These are phyloP conservation scores for Aspergillus carbonarius DNA, from an alignment of 2,329 filamentous ascomycete species.

Conservation along the genomic window DNA sequence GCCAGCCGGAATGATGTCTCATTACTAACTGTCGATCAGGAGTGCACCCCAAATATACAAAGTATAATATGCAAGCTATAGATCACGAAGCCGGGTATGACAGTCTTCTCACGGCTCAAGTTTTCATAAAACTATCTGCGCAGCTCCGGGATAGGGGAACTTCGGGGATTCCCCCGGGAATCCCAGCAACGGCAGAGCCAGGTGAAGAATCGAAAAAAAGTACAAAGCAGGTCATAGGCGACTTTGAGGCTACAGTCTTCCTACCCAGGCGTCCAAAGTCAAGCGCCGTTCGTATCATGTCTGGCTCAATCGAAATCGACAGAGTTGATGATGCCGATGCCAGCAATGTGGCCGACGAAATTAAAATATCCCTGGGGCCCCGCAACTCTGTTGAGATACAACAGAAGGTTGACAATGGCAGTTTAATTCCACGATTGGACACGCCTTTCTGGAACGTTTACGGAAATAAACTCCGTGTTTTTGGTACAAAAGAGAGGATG, in stretches of 20 bases:
- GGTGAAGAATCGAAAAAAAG: neutral
- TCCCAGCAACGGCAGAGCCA: no score
- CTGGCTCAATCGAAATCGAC: conserved; percentile 1
- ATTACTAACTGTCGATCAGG: conserved; percentile 26
- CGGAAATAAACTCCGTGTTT: conserved; percentile 60
- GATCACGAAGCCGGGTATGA: conserved; percentile 64
- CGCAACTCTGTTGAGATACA: conserved; percentile 15
- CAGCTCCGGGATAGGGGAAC: conserved; percentile 47
- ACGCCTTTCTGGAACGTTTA: conserved; percentile 58
- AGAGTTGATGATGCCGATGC: neutral
- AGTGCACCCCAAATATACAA: conserved; percentile 31
- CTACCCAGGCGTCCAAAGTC: neutral
- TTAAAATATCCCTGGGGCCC: neutral
- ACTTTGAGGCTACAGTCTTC: neutral
- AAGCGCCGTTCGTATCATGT: neutral
- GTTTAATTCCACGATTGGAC: conserved; percentile 53
- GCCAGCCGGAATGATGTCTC: neutral
- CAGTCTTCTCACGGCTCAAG: conserved; percentile 59
- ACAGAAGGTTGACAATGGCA: conserved; percentile 32
- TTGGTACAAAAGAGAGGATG: conserved; percentile 58
- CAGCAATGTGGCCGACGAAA: neutral
- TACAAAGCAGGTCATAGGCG: neutral
- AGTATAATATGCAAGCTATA: conserved; percentile 28
- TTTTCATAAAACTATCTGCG: conserved; percentile 57
- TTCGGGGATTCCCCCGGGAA: neutral